Evolutionary conservation across 257 asterid genomes (phyloP).

Genomic region (Nicotiana undulata): DNA sequence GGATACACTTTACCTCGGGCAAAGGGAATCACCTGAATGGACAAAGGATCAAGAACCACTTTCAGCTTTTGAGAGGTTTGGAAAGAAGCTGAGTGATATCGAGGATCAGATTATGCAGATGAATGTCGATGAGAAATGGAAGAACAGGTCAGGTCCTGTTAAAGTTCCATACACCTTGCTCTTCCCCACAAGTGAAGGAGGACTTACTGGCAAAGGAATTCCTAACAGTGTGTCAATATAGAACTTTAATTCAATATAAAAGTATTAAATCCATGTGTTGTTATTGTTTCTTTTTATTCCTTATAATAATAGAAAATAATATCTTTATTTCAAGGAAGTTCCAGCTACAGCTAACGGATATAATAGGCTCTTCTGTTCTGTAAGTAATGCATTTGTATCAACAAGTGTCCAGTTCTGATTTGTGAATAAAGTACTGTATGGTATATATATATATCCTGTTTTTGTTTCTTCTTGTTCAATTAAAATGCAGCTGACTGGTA

Average conservation of each 20-base stretch:
- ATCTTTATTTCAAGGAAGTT: neutral
- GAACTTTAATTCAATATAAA: neutral
- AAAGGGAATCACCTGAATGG: slow-evolving; percentile 38
- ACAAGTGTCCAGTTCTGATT: neutral
- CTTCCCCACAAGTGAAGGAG: slow-evolving; percentile 47
- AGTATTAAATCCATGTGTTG: neutral
- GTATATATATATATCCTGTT: neutral
- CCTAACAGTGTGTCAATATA: slow-evolving; percentile 69
- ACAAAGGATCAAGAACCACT: slow-evolving; percentile 43
- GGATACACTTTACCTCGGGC: slow-evolving; percentile 60
- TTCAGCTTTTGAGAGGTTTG: slow-evolving; percentile 47
- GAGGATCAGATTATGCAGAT: slow-evolving; percentile 34
- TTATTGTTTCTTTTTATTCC: neutral
- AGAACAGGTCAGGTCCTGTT: slow-evolving; percentile 60
- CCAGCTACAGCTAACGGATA: neutral
- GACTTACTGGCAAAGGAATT: slow-evolving; percentile 66
- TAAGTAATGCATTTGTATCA: neutral
- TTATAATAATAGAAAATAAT: neutral
- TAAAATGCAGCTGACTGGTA: neutral
- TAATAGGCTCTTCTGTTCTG: neutral
- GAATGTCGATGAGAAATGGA: slow-evolving; percentile 43
- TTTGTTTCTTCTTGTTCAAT: neutral
- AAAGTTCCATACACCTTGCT: slow-evolving; percentile 72
- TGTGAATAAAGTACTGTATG: neutral
- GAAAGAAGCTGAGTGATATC: slow-evolving; percentile 33